Base-by-base conservation (phyloP, 179 eudicot genomes). In the Heliamphora pulchella region DNA sequence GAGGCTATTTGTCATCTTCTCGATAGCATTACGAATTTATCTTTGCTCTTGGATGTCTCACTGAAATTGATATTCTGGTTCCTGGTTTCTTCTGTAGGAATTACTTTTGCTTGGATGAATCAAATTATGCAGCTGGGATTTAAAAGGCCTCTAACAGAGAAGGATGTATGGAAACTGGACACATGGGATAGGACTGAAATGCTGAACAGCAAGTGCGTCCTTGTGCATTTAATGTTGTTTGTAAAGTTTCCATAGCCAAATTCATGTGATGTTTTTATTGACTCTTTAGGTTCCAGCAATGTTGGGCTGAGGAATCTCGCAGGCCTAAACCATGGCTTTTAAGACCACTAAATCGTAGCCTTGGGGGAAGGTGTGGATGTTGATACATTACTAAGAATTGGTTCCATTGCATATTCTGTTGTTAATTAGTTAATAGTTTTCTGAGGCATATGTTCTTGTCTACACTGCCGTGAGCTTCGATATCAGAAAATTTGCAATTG, bases 91-190 rank as follows among this genome's bases (percentile, higher is more conserved):
- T 70, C 64, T 81, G 77, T 76, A 94, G 98, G 80, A 76, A 88
- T 87, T 76, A 73, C 84, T 20, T 96, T 94, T 86, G 82, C 87
- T 47, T 96, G 99, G 99, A 92, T 96, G 89, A 89, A 90, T 76
- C 96, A 91, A 47, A 83, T 96, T 67, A 91, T 94, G 98, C 64
- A 83, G 71, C 86, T 94, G 46, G 99, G 99, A 18, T 90, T 83
- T 79, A 91, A 80, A 87, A 92, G 97, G 83, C 99, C 99, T 17
- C 89, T 96, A 77, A 94, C 96, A 13, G 99, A 96, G 83, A 96
- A 91, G 82, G 99, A 96, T 88, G 86, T 96, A 8, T 96, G 99
- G 99, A 91, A 94, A 87, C 91, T 96, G 81, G 98, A 96, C 82
- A 87, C 92, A 14, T 94, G 98, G 99, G 99, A 96, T 77, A 84